Evolutionary conservation across 441 rosid genomes (phyloP).

Genomic region (Croton setiger): DNA sequence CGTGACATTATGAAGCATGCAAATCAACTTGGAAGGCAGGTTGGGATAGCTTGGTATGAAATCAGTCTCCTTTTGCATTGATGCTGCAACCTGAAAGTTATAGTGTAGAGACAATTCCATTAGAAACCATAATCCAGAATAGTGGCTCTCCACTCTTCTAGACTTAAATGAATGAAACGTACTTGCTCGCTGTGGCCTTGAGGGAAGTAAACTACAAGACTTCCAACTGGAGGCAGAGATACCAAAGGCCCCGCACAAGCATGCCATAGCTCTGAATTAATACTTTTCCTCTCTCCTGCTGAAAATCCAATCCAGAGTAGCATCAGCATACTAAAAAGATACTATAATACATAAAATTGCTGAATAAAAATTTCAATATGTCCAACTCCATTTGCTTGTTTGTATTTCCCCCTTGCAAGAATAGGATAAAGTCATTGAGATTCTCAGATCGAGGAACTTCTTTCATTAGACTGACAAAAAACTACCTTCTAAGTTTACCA

Average conservation of each 20-base stretch:
- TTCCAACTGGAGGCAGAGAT: constrained; percentile 88
- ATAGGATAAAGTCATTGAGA: background rate
- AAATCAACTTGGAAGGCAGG: constrained; percentile 89
- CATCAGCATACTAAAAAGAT: constrained; percentile 17
- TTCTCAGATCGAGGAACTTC: no score
- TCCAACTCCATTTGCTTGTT: background rate
- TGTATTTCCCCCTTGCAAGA: background rate
- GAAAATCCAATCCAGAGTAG: constrained; percentile 26
- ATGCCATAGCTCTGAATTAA: constrained; percentile 95
- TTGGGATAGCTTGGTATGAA: constrained; percentile 88
- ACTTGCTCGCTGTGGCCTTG: constrained; percentile 99
- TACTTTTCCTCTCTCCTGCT: constrained; percentile 74
- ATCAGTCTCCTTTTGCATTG: constrained; percentile 91
- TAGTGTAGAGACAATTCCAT: constrained; percentile 10
- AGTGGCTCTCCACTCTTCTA: constrained; percentile 15
- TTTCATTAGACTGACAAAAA: background rate
- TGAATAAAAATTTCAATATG: background rate
- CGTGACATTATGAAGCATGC: constrained; percentile 86
- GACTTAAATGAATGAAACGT: constrained; percentile 24
- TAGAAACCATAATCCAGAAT: constrained; percentile 20
- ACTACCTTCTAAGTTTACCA: background rate
- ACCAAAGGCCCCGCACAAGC: constrained; percentile 98
- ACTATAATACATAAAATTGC: background rate
- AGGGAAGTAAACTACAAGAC: constrained; percentile 96
- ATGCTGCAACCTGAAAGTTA: constrained; percentile 76